Base-by-base conservation (phyloP, 2,329 filamentous ascomycete genomes). In the Paraphaeosphaeria sporulosa region DNA sequence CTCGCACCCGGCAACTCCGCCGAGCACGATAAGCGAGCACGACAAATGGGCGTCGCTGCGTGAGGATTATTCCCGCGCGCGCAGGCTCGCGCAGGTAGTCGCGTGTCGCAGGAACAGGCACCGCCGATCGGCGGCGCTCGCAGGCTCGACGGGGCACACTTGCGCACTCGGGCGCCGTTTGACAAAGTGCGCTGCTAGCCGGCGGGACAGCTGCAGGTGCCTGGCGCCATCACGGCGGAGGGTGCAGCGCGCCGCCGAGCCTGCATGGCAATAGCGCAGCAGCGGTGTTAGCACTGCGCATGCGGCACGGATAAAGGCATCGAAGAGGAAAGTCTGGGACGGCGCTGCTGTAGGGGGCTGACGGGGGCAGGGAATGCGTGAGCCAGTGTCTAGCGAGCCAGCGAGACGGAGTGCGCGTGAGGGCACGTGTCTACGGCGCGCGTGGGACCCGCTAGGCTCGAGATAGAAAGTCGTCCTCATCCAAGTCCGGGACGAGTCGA, bases 221-320 rank as follows among this genome's bases (percentile, higher is more conserved):
- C 42, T 23, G 42, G n/a, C n/a, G 12, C 21, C 32, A 10, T 5
- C 7, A 21, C 15, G 38, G 27, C 12, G 3, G 46, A 9, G 27
- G 15, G 30, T 17, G 30, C 32, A 17, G n/a, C 10, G 27, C 15
- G 27, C 6, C 27, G 27, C 13, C n/a, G 9, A 15, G 13, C 21
- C 10, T 17, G 21, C 47, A 34, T 27, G 34, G 47, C 40, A 43
- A 43, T 49, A 49, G 47, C 25, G 47, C 25, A 19, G 47, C 47
- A 40, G 27, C 36, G 36, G 8, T 30, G 27, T 30, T 32, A 27
- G 34, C 17, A n/a, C 17, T 23, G 38, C 27, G 12, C 19, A 27
- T 23, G 32, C 51, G 52, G 52, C 23, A 36, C 52, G 52, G 52
- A 46, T 55, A 55, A 55, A 55, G 52, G 42, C n/a, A 19, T 46